A percentile compares a stretch with the other conserved stretches of the same genome.
Conservation (phyloP, 2,329 filamentous ascomycete genomes). For the Hirsutella rhossiliensis region DNA sequence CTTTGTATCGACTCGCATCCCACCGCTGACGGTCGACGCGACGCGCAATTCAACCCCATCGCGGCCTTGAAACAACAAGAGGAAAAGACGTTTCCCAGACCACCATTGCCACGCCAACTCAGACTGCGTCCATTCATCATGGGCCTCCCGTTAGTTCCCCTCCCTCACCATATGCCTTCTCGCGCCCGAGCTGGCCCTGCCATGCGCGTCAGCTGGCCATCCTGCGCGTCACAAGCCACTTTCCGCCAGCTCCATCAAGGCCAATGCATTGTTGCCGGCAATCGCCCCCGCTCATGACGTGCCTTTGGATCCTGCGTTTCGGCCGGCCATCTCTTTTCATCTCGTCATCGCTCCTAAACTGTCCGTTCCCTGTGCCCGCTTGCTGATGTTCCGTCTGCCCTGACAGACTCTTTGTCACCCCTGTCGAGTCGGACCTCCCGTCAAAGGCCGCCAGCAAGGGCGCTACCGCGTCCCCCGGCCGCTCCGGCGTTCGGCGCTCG, state of each 20-base stretch:
- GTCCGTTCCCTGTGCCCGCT: too few species aligned
- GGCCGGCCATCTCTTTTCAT: too few species aligned
- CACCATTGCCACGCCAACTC: neutral
- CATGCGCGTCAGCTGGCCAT: neutral
- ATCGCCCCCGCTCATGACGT: too few species aligned
- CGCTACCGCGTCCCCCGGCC: constrained; percentile 16
- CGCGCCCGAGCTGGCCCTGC: neutral
- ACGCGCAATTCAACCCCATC: neutral
- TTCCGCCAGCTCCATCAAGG: too few species aligned
- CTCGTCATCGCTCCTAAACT: neutral
- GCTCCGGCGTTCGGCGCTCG: constrained; percentile 28
- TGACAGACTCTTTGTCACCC: constrained; percentile 32
- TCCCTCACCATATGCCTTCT: constrained; percentile 1
- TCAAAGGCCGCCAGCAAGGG: constrained; percentile 21
- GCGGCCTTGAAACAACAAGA: too few species aligned
- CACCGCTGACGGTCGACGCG: too few species aligned
- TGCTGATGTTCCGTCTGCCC: constrained; percentile 7
- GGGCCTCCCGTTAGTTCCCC: constrained; percentile 35
- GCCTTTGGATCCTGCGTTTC: too few species aligned
- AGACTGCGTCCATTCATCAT: constrained; percentile 15
- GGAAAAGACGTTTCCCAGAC: neutral
- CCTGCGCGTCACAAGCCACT: too few species aligned
- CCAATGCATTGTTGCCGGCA: too few species aligned
- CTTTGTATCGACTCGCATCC: too few species aligned
- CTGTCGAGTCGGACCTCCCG: constrained; percentile 30